Percentiles rank a stretch among this genome's conserved stretches.
phyloP scores from a whole-genome alignment of 352 stramenopile genomes.

The Phytophthora crassamura region DNA sequence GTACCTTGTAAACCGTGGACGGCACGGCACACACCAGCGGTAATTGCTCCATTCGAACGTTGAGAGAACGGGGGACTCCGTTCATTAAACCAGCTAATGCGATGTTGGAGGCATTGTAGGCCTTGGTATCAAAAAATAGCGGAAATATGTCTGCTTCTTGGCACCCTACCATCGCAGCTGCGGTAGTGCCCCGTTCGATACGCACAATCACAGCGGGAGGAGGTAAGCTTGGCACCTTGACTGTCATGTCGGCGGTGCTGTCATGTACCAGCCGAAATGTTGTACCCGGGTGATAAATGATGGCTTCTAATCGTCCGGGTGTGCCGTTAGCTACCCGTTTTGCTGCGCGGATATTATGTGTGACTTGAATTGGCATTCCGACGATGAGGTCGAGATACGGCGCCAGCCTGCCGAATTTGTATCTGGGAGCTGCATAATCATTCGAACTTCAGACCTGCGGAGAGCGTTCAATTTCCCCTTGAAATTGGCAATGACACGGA shows the following conservation, averaged over 20 bases:
- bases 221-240: neutral
- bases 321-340: conserved; percentile 20
- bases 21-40: too few relatives aligned
- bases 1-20: conserved; percentile 24
- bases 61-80: conserved; percentile 1
- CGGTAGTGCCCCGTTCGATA: neutral
- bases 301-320: conserved; percentile 1
- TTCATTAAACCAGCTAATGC: neutral
- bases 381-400: conserved; percentile 21
- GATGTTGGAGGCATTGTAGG: neutral
- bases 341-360: conserved; percentile 13
- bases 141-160: conserved; percentile 13
- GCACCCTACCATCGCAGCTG: neutral
- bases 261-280: conserved; percentile 9
- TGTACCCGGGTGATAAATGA: conserved; percentile 6
- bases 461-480: conserved; percentile 2
- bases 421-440: neutral
- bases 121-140: conserved; percentile 12
- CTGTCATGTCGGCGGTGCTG: neutral
- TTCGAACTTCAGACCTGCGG: neutral
- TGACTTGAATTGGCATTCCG: conserved; percentile 14
- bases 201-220: conserved; percentile 9
- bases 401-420: conserved; percentile 1
- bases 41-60: conserved; percentile 16
- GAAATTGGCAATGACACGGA: conserved; percentile 7